Evolutionary conservation across 257 asterid species (phyloP).

Genomic region (Thymus mandschuricus): DNA sequence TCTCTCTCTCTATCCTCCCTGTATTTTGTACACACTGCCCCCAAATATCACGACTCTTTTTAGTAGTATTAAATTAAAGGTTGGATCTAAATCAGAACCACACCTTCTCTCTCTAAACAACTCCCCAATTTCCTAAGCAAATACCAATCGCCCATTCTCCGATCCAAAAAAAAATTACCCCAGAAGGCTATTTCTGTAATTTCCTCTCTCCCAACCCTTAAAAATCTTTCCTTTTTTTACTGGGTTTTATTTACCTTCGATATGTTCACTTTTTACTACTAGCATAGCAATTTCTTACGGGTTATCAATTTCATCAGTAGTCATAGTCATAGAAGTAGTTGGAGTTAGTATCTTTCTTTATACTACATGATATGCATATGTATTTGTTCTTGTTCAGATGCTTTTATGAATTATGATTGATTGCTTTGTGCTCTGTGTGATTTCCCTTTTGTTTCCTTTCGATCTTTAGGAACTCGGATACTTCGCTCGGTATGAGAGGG

Average conservation of each 20-base stretch:
- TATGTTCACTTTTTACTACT: conserved; percentile 6
- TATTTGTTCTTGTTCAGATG: not conserved
- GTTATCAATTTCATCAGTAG: conserved; percentile 15
- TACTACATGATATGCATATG: conserved; percentile 3
- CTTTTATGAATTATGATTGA: conserved; percentile 20
- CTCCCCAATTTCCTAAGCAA: conserved; percentile 35
- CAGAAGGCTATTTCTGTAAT: conserved; percentile 60
- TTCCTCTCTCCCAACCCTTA: not conserved
- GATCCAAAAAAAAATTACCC: conserved; percentile 44
- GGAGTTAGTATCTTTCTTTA: not conserved
- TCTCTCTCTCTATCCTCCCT: not conserved
- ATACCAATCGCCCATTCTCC: conserved; percentile 30
- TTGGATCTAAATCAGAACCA: conserved; percentile 43
- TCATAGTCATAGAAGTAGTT: conserved; percentile 21
- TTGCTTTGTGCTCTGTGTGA: not conserved
- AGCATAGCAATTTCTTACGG: not conserved
- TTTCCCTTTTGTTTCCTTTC: not conserved
- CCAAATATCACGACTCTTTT: conserved; percentile 31
- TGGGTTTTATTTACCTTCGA: conserved; percentile 8
- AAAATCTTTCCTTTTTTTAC: not conserved
- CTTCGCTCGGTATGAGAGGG: conserved; percentile 55
- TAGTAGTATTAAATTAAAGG: conserved; percentile 19
- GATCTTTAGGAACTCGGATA: conserved; percentile 66
- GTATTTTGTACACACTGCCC: conserved; percentile 27
- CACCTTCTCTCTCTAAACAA: conserved; percentile 23